phyloP scores from a whole-genome alignment of 2,329 filamentous ascomycete species.

The Alternaria atra region DNA sequence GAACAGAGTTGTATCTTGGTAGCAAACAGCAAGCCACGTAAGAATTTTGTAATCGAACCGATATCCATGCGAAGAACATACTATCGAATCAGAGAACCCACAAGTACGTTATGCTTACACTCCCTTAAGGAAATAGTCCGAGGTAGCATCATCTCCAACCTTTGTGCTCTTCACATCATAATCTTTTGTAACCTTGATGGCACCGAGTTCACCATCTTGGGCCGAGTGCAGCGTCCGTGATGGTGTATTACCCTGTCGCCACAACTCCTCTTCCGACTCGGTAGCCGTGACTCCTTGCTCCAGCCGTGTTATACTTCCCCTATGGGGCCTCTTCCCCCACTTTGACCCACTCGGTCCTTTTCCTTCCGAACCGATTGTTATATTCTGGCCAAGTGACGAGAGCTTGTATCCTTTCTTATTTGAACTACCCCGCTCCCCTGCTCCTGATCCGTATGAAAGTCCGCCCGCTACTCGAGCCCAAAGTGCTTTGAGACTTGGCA shows the following conservation, averaged over 20 bases:
- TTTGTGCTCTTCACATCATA: conserved; percentile 1
- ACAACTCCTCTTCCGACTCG: conserved; percentile 4
- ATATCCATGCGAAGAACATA: not conserved
- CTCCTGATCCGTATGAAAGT: not conserved
- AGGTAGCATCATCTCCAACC: not conserved
- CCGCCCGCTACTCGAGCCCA: conserved; percentile 25
- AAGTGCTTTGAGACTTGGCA: conserved; percentile 44
- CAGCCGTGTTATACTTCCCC: conserved; percentile 2
- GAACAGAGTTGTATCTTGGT: not conserved
- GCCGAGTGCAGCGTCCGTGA: not conserved
- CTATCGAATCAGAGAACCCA: not conserved
- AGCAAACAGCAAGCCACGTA: not conserved
- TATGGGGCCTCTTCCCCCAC: not conserved
- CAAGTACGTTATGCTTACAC: not conserved
- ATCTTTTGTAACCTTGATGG: not conserved
- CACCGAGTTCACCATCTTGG: not conserved
- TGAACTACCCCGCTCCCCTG: not conserved
- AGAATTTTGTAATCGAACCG: not conserved
- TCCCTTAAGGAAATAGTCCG: not conserved
- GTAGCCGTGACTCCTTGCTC: conserved; percentile 1
- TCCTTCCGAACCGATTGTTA: not conserved
- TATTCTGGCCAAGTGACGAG: not conserved
- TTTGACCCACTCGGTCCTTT: not conserved
- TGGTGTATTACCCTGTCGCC: not conserved
- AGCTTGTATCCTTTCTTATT: not conserved